Percentiles rank a stretch among this genome's conserved stretches.
Evolutionary conservation across 129 eudicot species (phyloP).

Genomic region (Arctium lappa): DNA sequence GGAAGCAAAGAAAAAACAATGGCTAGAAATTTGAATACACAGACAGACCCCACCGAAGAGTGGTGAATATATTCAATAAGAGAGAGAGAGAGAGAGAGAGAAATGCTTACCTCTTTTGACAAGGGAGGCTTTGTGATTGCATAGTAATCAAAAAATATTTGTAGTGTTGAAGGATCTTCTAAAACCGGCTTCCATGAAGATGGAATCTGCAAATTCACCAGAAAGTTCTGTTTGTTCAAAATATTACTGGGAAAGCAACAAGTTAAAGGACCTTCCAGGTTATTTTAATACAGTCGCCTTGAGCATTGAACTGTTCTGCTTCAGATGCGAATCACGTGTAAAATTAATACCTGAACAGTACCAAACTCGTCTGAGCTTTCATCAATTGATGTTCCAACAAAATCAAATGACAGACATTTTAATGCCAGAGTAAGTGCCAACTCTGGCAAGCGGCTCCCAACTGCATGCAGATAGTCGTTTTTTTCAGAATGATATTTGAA

Average conservation of each 20-base stretch:
- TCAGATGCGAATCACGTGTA: slow-evolving; percentile 7
- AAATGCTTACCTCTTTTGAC: slow-evolving; percentile 73
- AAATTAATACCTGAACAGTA: slow-evolving; percentile 79
- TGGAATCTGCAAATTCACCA: slow-evolving; percentile 59
- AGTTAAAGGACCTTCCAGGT: neutral
- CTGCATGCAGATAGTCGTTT: slow-evolving; percentile 41
- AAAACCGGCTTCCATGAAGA: slow-evolving; percentile 84
- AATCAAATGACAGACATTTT: slow-evolving; percentile 89
- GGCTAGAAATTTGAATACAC: neutral
- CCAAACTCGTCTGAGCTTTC: slow-evolving; percentile 99
- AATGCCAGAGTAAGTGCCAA: slow-evolving; percentile 88
- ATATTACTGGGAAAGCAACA: neutral
- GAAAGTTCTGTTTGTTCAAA: slow-evolving; percentile 8
- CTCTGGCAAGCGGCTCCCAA: slow-evolving; percentile 75
- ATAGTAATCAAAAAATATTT: slow-evolving; percentile 94
- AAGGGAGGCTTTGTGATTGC: slow-evolving; percentile 83
- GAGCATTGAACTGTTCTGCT: neutral
- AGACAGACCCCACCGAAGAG: neutral
- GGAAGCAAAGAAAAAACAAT: neutral
- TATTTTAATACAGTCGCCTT: neutral
- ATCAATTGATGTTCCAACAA: slow-evolving; percentile 95
- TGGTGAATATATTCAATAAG: neutral
- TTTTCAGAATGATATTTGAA: neutral
- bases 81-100: neutral
- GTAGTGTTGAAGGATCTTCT: slow-evolving; percentile 87